Evolutionary conservation across 768 basidiomycete genomes (phyloP), one percentile per base, ranked within the genome.

Genomic region (Hericium rajendrae): DNA sequence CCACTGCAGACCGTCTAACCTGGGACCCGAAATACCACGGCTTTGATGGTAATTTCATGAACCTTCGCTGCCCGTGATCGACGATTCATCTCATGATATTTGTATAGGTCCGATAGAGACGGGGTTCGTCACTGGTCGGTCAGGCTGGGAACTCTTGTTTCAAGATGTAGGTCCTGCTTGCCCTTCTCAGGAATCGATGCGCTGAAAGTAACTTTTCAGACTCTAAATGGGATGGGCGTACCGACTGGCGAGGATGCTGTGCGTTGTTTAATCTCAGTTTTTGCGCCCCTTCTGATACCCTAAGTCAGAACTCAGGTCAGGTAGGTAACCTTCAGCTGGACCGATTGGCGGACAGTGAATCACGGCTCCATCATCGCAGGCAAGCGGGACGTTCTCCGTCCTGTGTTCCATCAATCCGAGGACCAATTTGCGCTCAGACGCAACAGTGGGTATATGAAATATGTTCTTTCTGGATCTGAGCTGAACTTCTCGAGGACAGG

Each of bases 61-160:
- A 2, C 22, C 28, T 32, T 32, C 8, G 12, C 12, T n/a, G 53
- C 4, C 15, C 12, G 6, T 16, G 11, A 53, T 38, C 10, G 18
- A 28, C 3, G n/a, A 18, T 22, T 53, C 6, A 38, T 38, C 12
- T 16, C 18, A 4, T 11, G 15, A 9, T 10, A 5, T n/a, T 3
- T 38, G 9, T 18, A 10, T 32, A 53, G 51, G 51, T 4, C 51
- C 51, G 12, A 53, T 53, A 16, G 38, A 12, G 13, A 38, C 38
- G 2, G 28, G 51, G 11, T 53, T 16, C 28, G 32, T 28, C 4
- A 54, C 28, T 4, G 20, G 55, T 22, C 53, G 48, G 4, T 51
- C 58, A 26, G 61, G 56, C 10, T 62, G 56, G 61, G 59, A 62
- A 22, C 41, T 4, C 38, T 22, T 53, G 18, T 56, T 26, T 37